These are phyloP conservation scores for Teunomyces pallodes DNA, from an alignment of 805 yeast genomes.

Conservation along the genomic window DNA sequence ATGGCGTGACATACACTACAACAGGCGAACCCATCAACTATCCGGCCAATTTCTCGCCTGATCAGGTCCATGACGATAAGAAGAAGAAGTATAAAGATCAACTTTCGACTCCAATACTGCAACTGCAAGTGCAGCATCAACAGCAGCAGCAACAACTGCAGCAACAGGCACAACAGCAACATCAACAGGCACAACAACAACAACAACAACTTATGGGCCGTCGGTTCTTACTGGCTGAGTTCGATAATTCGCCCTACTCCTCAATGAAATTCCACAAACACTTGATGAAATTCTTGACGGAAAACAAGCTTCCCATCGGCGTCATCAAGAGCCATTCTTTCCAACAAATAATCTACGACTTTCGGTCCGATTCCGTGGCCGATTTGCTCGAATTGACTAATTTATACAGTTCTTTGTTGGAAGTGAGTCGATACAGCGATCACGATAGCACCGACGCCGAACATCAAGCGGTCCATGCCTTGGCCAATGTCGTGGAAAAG, in stretches of 20 bases:
- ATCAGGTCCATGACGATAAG: conserved; percentile 4
- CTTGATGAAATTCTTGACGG: conserved; percentile 47
- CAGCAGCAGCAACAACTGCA: too few relatives aligned
- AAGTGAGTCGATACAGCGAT: conserved; percentile 17
- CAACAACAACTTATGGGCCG: neutral
- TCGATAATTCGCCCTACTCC: conserved; percentile 45
- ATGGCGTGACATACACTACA: conserved; percentile 32
- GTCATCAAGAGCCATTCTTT: conserved; percentile 51
- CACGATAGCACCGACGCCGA: conserved; percentile 5
- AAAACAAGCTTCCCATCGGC: conserved; percentile 48
- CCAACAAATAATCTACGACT: conserved; percentile 49
- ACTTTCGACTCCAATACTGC: too few relatives aligned
- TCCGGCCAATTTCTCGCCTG: conserved; percentile 12
- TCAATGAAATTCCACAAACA: conserved; percentile 49
- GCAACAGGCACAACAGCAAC: too few relatives aligned
- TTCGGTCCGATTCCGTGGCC: conserved; percentile 45
- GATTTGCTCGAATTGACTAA: conserved; percentile 48
- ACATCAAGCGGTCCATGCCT: conserved; percentile 10
- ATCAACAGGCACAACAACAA: neutral
- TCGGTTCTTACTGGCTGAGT: conserved; percentile 23
- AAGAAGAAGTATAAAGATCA: conserved; percentile 4
- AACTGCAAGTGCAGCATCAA: too few relatives aligned
- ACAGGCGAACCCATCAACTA: conserved; percentile 27
- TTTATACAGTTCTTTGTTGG: conserved; percentile 44
- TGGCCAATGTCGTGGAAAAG: conserved; percentile 12